These are phyloP conservation scores for Rhodotorula diobovata DNA, from an alignment of 768 basidiomycete species.

Conservation along the genomic window DNA sequence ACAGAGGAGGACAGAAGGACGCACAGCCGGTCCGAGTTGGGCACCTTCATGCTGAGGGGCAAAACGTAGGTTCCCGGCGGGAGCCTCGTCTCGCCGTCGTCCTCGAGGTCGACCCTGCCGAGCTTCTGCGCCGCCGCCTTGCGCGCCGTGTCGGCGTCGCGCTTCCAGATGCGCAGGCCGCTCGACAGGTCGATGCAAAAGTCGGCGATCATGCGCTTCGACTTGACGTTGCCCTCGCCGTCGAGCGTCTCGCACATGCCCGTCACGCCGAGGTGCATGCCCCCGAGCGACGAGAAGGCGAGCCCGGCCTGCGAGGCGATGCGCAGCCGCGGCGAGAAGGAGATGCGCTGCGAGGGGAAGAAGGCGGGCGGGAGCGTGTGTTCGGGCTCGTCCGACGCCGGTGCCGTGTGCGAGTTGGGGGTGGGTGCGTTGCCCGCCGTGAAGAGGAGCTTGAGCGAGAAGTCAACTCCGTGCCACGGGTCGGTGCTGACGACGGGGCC, in stretches of 20 bases:
- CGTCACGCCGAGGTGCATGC: slow-evolving; percentile 44
- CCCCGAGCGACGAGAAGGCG: slow-evolving; percentile 39
- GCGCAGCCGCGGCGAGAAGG: slow-evolving; percentile 41
- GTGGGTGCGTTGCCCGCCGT: background rate
- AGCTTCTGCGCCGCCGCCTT: slow-evolving; percentile 11
- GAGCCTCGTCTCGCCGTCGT: slow-evolving; percentile 30
- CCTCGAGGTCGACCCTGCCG: slow-evolving; percentile 25
- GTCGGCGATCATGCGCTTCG: slow-evolving; percentile 43
- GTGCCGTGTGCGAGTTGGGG: background rate
- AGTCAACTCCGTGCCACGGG: slow-evolving; percentile 31
- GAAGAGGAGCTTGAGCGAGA: slow-evolving; percentile 39
- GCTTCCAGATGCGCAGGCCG: slow-evolving; percentile 43
- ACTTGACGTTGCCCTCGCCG: slow-evolving; percentile 38
- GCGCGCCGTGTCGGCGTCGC: slow-evolving; percentile 38
- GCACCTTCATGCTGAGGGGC: slow-evolving; percentile 44
- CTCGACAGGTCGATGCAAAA: slow-evolving; percentile 43
- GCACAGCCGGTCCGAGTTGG: slow-evolving; percentile 42
- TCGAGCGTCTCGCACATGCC: slow-evolving; percentile 42
- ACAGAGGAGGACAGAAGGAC: slow-evolving; percentile 9
- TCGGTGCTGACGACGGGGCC: slow-evolving; percentile 6
- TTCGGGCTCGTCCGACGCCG: slow-evolving; percentile 16
- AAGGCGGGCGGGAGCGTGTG: slow-evolving; percentile 43
- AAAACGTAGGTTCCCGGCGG: slow-evolving; percentile 43
- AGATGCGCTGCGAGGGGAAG: slow-evolving; percentile 43
- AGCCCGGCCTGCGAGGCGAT: slow-evolving; percentile 35